Percentiles rank a stretch among this genome's conserved stretches.
Evolutionary conservation across 495 filamentous ascomycete genomes (phyloP).

Genomic region (Hypoxylon trugodes): DNA sequence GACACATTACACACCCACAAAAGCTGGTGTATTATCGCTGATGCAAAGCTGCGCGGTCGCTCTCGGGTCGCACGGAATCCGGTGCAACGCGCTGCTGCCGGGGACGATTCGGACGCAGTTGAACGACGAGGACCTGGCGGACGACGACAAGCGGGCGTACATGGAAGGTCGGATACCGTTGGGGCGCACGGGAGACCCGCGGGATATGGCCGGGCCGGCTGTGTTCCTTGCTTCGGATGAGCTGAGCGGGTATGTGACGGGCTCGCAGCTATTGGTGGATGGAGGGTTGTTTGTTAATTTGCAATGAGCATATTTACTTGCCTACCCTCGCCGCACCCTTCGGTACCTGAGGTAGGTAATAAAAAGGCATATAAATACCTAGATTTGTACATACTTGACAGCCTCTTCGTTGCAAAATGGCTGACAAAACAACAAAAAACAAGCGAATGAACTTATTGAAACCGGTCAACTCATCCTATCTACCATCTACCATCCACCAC

Average conservation of each 20-base stretch:
- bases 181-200: conserved; percentile 72
- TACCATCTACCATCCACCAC: conserved; percentile 13
- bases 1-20: conserved; percentile 91
- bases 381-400: too few species aligned
- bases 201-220: conserved; percentile 81
- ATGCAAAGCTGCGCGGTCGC: conserved; percentile 88
- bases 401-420: too few species aligned
- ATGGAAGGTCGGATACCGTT: conserved; percentile 88
- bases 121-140: conserved; percentile 81
- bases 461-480: too few species aligned
- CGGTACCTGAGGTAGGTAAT: too few species aligned
- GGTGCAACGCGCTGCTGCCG: conserved; percentile 87
- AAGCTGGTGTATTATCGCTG: conserved; percentile 81
- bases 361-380: too few species aligned
- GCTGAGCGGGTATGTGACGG: conserved; percentile 81
- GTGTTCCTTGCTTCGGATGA: conserved; percentile 85
- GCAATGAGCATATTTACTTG: conserved; percentile 48
- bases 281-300: conserved; percentile 74
- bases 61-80: conserved; percentile 75
- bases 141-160: conserved; percentile 75
- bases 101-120: conserved; percentile 88
- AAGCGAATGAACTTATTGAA: too few species aligned
- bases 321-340: too few species aligned
- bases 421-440: too few species aligned
- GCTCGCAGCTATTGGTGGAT: conserved; percentile 86